Evolutionary conservation across 2,329 filamentous ascomycete species (phyloP).

Genomic region (Ascochyta viciae-villosae): DNA sequence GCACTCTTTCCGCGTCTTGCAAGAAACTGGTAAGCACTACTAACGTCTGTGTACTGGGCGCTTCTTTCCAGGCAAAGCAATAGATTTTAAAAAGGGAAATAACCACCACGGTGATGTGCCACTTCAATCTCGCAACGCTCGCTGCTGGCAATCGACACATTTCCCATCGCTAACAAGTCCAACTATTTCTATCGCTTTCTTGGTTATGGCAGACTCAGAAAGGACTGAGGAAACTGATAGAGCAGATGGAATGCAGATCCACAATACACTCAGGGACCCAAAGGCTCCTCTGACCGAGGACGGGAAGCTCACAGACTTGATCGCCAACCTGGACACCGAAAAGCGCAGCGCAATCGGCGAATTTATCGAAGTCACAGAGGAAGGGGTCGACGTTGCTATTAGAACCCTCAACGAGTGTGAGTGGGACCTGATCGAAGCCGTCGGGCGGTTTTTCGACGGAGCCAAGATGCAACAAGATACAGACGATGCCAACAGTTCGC

Average conservation of each 20-base stretch:
- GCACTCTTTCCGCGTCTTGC: too few species aligned
- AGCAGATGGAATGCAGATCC: not conserved
- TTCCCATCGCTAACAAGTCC: not conserved
- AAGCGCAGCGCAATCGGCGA: not conserved
- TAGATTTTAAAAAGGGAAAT: not conserved
- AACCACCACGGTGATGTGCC: not conserved
- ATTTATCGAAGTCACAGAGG: slow-evolving; percentile 4
- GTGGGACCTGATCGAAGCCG: slow-evolving; percentile 12
- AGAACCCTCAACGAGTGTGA: not conserved
- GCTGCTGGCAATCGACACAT: not conserved
- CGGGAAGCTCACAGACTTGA: not conserved
- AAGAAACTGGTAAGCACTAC: too few species aligned
- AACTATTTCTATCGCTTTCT: not conserved
- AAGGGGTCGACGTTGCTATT: slow-evolving; percentile 1
- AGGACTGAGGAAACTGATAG: not conserved
- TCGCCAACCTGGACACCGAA: not conserved
- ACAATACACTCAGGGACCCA: not conserved
- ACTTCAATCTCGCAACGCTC: not conserved
- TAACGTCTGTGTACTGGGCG: not conserved
- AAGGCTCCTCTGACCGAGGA: not conserved
- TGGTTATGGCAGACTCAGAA: not conserved
- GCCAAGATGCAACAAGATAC: not conserved
- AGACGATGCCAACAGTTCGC: not conserved
- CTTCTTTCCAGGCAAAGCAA: not conserved
- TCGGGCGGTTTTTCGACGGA: not conserved